Evolutionary conservation across 2,329 filamentous ascomycete genomes (phyloP), one percentile per base, ranked within the genome.

Genomic region (Neofusicoccum ribis): DNA sequence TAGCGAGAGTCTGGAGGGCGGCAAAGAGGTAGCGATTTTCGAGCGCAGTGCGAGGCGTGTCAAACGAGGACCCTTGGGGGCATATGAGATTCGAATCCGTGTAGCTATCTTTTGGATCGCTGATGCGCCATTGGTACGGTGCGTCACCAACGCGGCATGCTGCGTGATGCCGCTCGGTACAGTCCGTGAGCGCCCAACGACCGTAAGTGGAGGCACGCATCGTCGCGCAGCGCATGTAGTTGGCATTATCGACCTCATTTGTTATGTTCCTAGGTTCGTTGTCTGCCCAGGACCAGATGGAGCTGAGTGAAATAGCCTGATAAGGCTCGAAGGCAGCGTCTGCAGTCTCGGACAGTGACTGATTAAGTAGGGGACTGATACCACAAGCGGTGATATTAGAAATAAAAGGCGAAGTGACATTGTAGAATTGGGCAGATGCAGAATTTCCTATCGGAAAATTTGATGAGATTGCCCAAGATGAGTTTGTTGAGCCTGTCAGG

Each of bases 201-300:
- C 86, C 86, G 2, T 7, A 76, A 68, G 27, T 71, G 67, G 63
- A 51, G 67, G 84, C 80, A 67, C 64, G 65, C 68, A 87, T 79
- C 6, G 84, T 78, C 12, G 87, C 86, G 72, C 88, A 91, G 62
- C 86, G 84, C 60, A 81, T 73, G 70, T 71, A 6, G 52, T 60
- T 11, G 2, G 72, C 72, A 12, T 72, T 66, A 37, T 77, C 70
- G 8, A 66, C 70, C 9, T 71, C 68, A 3, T 80, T 80, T 41
- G 74, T 75, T 34, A 65, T 20, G 66, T 85, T 86, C 37, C 74
- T 70, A 1, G 88, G 88, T 72, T 90, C 80, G 11, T 80, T 80
- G 0, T 79, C 73, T 1, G 81, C 84, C 86, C 87, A 90, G 20
- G 85, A 83, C 86, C 88, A 90, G 9, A 86, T 78, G 0, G 83